phyloP scores from a whole-genome alignment of 306 rosid species.

The Neltuma alba region DNA sequence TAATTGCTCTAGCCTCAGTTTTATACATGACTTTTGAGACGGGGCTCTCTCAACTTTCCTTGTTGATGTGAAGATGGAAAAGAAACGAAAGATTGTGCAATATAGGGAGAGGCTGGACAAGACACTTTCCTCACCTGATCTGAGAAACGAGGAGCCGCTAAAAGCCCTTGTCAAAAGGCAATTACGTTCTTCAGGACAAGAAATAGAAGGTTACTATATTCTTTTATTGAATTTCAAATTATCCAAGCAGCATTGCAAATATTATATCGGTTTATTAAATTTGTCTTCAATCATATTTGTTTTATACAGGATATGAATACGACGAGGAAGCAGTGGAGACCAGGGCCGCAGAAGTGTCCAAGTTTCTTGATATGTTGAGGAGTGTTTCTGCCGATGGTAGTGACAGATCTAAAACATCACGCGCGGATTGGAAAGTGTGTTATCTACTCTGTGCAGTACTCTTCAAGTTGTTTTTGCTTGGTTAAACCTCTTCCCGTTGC shows the following conservation, averaged over 20 bases:
- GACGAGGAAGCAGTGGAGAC: conserved; percentile 50
- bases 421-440: conserved; percentile 86
- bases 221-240: conserved; percentile 16
- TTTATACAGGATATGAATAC: conserved; percentile 50
- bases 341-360: conserved; percentile 69
- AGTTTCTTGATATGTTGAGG: conserved; percentile 87
- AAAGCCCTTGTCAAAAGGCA: conserved; percentile 69
- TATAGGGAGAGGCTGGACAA: conserved; percentile 88
- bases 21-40: conserved; percentile 31
- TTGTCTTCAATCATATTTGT: conserved; percentile 19
- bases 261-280: neutral
- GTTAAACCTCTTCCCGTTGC: neutral
- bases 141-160: conserved; percentile 54
- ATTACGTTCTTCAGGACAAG: conserved; percentile 44
- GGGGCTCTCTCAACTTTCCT: conserved; percentile 31
- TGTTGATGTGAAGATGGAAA: conserved; percentile 61
- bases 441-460: conserved; percentile 31
- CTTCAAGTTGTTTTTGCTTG: conserved; percentile 21
- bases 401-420: conserved; percentile 41
- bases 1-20: conserved; percentile 23
- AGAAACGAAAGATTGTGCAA: conserved; percentile 55
- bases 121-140: conserved; percentile 73
- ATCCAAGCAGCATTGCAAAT: conserved; percentile 12
- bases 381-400: conserved; percentile 56
- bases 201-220: conserved; percentile 51